A percentile compares a stretch with the other conserved stretches of the same genome.
Conservation (phyloP, 805 yeast genomes). For the Ogataea ramenticola region DNA sequence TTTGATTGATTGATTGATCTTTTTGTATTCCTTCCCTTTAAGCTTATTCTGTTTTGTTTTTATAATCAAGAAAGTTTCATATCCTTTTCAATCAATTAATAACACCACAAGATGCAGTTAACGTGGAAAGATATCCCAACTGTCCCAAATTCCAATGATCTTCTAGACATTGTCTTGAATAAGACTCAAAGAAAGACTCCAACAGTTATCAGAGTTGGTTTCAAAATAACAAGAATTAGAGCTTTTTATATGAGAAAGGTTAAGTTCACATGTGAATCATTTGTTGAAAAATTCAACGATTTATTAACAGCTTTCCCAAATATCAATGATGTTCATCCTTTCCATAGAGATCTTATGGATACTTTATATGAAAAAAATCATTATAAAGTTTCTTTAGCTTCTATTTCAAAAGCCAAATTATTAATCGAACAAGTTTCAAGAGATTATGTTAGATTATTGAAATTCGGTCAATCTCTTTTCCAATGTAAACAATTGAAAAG, state of each 20-base stretch:
- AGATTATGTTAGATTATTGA: constrained; percentile 88
- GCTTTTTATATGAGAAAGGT: constrained; percentile 98
- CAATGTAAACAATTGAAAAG: constrained; percentile 98
- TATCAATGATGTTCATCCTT: constrained; percentile 95
- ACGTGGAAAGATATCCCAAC: constrained; percentile 98
- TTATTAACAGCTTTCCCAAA: constrained; percentile 87
- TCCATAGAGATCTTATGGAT: constrained; percentile 97
- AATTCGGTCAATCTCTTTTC: constrained; percentile 95
- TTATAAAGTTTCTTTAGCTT: constrained; percentile 93
- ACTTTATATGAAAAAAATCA: constrained; percentile 97
- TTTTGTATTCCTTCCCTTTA: too few relatives aligned
- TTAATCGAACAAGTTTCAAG: constrained; percentile 93
- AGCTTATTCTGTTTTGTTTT: too few relatives aligned
- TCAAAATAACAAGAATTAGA: constrained; percentile 91
- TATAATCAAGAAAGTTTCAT: not conserved
- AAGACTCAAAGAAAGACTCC: constrained; percentile 99
- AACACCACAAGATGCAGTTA: constrained; percentile 62
- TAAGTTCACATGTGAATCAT: constrained; percentile 93
- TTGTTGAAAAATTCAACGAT: constrained; percentile 85
- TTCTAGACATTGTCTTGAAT: constrained; percentile 93
- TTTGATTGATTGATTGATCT: too few relatives aligned
- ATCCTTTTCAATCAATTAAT: not conserved
- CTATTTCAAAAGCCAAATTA: constrained; percentile 88
- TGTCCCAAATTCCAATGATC: constrained; percentile 85
- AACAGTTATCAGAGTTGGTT: constrained; percentile 96